Conservation (phyloP, 1,284 basidiomycete species). For the Ceratobasidium sp. region DNA sequence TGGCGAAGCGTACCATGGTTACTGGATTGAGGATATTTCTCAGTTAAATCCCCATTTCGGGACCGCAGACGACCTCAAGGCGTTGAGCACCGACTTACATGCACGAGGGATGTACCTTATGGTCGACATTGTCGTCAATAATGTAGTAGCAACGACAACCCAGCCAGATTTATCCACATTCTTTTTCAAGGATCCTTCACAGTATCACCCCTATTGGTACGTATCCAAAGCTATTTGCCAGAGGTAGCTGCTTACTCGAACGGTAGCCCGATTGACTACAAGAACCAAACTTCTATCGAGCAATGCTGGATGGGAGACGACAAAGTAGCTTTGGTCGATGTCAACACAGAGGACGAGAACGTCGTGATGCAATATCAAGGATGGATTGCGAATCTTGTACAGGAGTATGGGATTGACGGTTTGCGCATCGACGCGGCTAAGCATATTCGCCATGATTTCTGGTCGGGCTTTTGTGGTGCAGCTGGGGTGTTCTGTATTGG, state of each 20-base stretch:
- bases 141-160: constrained; percentile 73
- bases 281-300: constrained; percentile 75
- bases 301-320: constrained; percentile 82
- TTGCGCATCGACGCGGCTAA: constrained; percentile 81
- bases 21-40: constrained; percentile 75
- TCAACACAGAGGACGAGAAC: constrained; percentile 75
- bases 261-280: constrained; percentile 75
- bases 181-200: constrained; percentile 68
- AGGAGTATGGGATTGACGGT: constrained; percentile 76
- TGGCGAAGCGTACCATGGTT: constrained; percentile 78
- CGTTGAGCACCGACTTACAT: constrained; percentile 75
- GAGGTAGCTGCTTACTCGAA: constrained; percentile 70
- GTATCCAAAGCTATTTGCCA: constrained; percentile 43
- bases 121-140: constrained; percentile 85
- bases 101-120: constrained; percentile 80
- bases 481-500: constrained; percentile 89
- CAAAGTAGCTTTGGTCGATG: constrained; percentile 76
- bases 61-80: constrained; percentile 75
- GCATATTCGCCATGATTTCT: constrained; percentile 75
- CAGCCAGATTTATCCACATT: constrained; percentile 71
- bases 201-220: constrained; percentile 55
- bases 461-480: constrained; percentile 75
- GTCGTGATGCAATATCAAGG: constrained; percentile 70
- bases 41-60: constrained; percentile 79
- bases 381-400: constrained; percentile 75